A percentile compares a stretch with the other conserved stretches of the same genome.
Evolutionary conservation across 129 eudicot genomes (phyloP).

Genomic region (Silybum marianum): DNA sequence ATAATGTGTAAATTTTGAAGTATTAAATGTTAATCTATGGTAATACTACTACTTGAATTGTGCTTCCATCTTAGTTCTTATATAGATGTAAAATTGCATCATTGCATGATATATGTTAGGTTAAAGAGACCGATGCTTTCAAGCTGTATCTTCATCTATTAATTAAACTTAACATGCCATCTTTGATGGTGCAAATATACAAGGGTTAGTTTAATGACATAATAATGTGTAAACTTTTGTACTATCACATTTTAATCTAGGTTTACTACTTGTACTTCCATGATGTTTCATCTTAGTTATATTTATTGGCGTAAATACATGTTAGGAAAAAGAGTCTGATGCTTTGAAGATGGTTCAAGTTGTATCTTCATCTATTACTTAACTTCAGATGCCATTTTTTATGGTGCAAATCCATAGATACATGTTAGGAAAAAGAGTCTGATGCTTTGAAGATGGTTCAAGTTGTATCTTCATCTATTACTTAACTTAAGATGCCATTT

Average conservation of each 20-base stretch:
- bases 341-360: background rate
- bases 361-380: background rate
- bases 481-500: background rate
- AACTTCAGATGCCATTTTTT: background rate
- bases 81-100: background rate
- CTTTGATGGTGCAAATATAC: background rate
- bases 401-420: too few species aligned
- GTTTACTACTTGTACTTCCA: background rate
- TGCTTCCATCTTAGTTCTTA: slow-evolving; percentile 2
- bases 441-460: background rate
- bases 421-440: background rate
- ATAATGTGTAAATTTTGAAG: slow-evolving; percentile 1
- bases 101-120: background rate
- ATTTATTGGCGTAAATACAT: background rate
- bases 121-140: background rate
- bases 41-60: too few species aligned
- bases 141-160: background rate
- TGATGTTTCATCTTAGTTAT: background rate
- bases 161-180: background rate
- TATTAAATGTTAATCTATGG: background rate
- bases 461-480: background rate
- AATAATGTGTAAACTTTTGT: background rate
- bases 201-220: background rate
- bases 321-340: background rate
- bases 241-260: background rate